These are phyloP conservation scores for Teunomyces panamensis DNA, from an alignment of 805 yeast genomes.

Conservation along the genomic window DNA sequence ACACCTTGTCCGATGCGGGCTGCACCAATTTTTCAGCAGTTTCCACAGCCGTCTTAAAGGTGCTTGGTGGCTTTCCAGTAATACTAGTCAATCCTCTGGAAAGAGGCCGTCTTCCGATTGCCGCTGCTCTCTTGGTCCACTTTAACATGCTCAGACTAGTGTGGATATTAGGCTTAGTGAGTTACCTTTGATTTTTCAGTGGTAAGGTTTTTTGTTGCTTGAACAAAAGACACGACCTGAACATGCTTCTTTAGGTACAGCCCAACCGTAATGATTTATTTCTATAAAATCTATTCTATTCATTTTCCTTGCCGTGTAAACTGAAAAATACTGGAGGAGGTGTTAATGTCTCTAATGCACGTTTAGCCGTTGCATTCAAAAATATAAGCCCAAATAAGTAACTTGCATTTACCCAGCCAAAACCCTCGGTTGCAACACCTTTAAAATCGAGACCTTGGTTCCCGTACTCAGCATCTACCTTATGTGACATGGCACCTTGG, in stretches of 20 bases:
- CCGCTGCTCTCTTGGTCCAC: background rate
- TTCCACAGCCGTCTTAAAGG: slow-evolving; percentile 55
- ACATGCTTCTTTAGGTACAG: too few species aligned
- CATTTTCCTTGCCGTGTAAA: slow-evolving; percentile 40
- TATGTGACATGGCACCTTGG: slow-evolving; percentile 77
- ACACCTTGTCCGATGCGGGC: slow-evolving; percentile 45
- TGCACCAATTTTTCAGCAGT: slow-evolving; percentile 75
- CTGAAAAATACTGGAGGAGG: slow-evolving; percentile 64
- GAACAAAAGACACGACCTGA: background rate
- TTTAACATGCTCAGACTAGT: background rate
- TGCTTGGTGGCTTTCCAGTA: slow-evolving; percentile 1
- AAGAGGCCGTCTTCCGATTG: background rate
- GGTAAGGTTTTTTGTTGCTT: slow-evolving; percentile 1
- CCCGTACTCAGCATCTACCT: slow-evolving; percentile 94
- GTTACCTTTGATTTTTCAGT: background rate
- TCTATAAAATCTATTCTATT: background rate
- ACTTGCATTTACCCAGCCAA: slow-evolving; percentile 97
- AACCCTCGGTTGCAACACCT: slow-evolving; percentile 94
- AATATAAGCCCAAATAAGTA: slow-evolving; percentile 69
- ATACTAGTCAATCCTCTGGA: background rate
- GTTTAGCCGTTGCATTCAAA: slow-evolving; percentile 60
- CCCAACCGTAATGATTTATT: background rate
- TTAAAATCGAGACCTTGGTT: slow-evolving; percentile 91
- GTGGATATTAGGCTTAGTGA: background rate
- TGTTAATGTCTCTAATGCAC: slow-evolving; percentile 78